These are phyloP conservation scores for Coemansia sp. DNA, from an alignment of 192 early-diverging fungal genomes.

Conservation along the genomic window DNA sequence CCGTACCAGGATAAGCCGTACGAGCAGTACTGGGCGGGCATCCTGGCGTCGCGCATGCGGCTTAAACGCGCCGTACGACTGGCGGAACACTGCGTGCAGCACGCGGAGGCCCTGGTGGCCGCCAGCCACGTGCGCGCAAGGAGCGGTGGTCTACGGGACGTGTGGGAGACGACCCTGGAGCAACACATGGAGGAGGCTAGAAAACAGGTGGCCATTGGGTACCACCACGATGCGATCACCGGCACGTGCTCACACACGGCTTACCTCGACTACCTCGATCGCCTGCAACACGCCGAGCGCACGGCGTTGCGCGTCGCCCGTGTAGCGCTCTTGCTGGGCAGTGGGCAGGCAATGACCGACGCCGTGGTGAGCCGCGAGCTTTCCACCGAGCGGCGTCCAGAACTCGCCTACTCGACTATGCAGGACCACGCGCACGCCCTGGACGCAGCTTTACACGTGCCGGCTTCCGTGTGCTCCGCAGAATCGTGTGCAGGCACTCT, in stretches of 20 bases:
- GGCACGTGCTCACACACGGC: slow-evolving; percentile 34
- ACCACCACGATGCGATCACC: slow-evolving; percentile 51
- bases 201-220: slow-evolving; percentile 49
- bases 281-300: slow-evolving; percentile 17
- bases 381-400: no score
- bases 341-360: no score
- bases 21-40: slow-evolving; percentile 52
- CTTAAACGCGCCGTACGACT: slow-evolving; percentile 42
- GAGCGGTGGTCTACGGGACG: not conserved
- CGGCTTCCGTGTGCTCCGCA: not conserved
- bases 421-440: not conserved
- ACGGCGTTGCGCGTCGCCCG: slow-evolving; percentile 17
- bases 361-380: no score
- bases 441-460: not conserved
- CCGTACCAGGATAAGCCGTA: slow-evolving; percentile 51
- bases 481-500: not conserved
- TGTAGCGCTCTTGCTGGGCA: slow-evolving; percentile 3
- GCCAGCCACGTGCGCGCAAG: not conserved
- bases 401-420: not conserved
- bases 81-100: slow-evolving; percentile 41
- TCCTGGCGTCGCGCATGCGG: slow-evolving; percentile 30
- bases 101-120: slow-evolving; percentile 38
- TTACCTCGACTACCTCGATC: slow-evolving; percentile 24
- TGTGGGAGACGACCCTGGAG: slow-evolving; percentile 22
- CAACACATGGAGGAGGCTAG: slow-evolving; percentile 26